Evolutionary conservation across 73 alveolate species (phyloP).

Genomic region (Paramecium bursaria): DNA sequence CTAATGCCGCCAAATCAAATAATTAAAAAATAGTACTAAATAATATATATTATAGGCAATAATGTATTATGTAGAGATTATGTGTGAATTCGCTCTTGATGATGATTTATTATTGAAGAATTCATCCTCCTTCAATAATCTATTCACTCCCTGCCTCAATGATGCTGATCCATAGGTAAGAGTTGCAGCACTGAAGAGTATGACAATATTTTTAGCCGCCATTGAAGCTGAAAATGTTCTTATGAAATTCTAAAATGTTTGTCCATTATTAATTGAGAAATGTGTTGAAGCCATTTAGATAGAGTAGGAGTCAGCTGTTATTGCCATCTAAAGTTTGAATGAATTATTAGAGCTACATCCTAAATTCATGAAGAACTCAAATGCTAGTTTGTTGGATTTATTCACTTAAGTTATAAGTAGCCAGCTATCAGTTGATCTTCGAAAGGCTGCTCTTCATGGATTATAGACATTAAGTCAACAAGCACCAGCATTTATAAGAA

Average conservation of each 20-base stretch:
- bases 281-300: conserved; percentile 56
- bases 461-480: conserved; percentile 30
- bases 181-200: conserved; percentile 61
- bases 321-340: conserved; percentile 38
- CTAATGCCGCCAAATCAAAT: conserved; percentile 32
- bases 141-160: conserved; percentile 52
- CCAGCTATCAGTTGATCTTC: neutral
- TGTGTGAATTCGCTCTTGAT: conserved; percentile 68
- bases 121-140: conserved; percentile 40
- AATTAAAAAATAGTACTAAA: conserved; percentile 61
- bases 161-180: conserved; percentile 60
- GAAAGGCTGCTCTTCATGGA: conserved; percentile 58
- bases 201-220: conserved; percentile 59
- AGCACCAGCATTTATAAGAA: conserved; percentile 63
- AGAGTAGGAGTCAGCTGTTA: conserved; percentile 61
- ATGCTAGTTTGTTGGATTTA: conserved; percentile 36
- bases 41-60: no score
- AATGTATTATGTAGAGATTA: conserved; percentile 66
- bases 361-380: conserved; percentile 52
- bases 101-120: conserved; percentile 66
- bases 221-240: conserved; percentile 65
- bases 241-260: conserved; percentile 37
- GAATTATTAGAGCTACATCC: conserved; percentile 67
- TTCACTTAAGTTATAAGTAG: conserved; percentile 52
- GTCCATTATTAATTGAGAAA: conserved; percentile 39